Conservation (phyloP, 2,329 filamentous ascomycete genomes). For the Diaporthe citrichinensis region DNA sequence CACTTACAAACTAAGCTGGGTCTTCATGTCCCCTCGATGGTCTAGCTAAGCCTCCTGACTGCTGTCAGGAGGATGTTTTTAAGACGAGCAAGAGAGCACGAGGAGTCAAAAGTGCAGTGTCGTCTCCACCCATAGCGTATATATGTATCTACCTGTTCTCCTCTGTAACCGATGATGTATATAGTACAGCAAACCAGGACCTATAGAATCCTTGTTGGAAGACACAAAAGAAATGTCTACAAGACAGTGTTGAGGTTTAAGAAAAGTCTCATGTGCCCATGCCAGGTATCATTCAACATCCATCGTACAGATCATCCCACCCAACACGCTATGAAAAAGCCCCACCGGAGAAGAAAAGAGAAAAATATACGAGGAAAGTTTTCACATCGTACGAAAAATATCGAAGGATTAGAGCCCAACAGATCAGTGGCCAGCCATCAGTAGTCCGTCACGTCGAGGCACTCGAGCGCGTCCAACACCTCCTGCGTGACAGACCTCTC, state of each 20-base stretch:
- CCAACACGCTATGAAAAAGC: conserved; percentile 9
- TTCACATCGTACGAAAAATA: neutral
- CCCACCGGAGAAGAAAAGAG: neutral
- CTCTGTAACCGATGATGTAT: conserved; percentile 24
- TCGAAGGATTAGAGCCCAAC: neutral
- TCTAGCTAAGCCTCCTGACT: neutral
- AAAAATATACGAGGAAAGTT: neutral
- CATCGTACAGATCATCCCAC: conserved; percentile 40
- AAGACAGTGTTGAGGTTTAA: neutral
- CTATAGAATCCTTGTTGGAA: neutral
- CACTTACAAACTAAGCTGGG: neutral
- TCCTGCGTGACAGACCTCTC: conserved; percentile 37
- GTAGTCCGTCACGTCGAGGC: conserved; percentile 23
- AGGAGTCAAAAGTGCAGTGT: neutral
- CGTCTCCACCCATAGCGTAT: conserved; percentile 18
- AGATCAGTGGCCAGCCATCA: neutral
- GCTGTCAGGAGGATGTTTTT: neutral
- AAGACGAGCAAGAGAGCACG: neutral
- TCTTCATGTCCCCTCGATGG: neutral
- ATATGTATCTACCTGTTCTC: conserved; percentile 2
- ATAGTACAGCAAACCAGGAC: conserved; percentile 12
- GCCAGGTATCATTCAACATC: conserved; percentile 34
- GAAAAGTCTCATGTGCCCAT: conserved; percentile 14
- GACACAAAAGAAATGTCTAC: conserved; percentile 24
- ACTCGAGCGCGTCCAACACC: conserved; percentile 29